phyloP scores from a whole-genome alignment of 2,329 filamentous ascomycete species.

The Scorias spongiosa region DNA sequence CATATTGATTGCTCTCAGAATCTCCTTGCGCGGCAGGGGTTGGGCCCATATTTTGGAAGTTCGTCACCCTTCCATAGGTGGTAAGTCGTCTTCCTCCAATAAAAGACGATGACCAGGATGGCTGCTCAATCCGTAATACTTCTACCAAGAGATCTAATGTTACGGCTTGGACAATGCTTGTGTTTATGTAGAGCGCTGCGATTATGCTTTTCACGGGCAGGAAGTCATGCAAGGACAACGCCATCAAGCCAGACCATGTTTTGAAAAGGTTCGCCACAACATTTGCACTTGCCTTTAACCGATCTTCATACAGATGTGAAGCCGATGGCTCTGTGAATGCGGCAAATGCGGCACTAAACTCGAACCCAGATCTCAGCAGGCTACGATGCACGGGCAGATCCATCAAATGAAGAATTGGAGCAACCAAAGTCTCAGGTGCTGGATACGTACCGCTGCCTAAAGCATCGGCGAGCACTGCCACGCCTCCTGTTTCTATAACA shows the following conservation, averaged over 20 bases:
- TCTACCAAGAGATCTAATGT: constrained; percentile 80
- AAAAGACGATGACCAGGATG: constrained; percentile 91
- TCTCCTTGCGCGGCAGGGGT: constrained; percentile 24
- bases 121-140: constrained; percentile 74
- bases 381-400: constrained; percentile 69
- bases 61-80: constrained; percentile 88
- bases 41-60: constrained; percentile 48
- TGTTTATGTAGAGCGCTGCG: constrained; percentile 46
- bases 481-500: constrained; percentile 67
- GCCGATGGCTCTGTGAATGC: constrained; percentile 72
- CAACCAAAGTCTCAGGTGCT: constrained; percentile 74
- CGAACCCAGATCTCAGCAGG: constrained; percentile 75
- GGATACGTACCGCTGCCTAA: constrained; percentile 83
- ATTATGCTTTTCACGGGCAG: constrained; percentile 68
- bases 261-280: constrained; percentile 85
- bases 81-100: constrained; percentile 83
- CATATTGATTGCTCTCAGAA: constrained; percentile 45
- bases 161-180: constrained; percentile 49
- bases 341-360: constrained; percentile 73
- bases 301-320: constrained; percentile 42
- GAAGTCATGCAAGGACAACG: constrained; percentile 76
- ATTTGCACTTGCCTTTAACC: constrained; percentile 72
- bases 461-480: constrained; percentile 79
- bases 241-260: constrained; percentile 86
- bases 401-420: constrained; percentile 77